Conservation (phyloP, 345 rosid genomes). For the Microthlaspi erraticum region DNA sequence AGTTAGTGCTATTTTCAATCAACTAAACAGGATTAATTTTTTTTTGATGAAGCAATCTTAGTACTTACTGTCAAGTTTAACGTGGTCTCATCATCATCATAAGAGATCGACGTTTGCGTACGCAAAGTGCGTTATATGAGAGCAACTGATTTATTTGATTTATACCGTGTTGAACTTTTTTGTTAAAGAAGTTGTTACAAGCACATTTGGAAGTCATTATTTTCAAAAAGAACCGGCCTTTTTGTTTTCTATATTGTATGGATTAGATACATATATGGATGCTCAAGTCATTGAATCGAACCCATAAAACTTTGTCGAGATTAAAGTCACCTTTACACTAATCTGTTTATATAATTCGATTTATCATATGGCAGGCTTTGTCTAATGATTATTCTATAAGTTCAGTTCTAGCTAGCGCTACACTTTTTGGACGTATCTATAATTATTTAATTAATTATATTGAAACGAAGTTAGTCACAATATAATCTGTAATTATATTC, state of each 20-base stretch:
- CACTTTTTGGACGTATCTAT: conserved; percentile 34
- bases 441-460: not conserved
- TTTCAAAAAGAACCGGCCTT: not conserved
- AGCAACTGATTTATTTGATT: too few species aligned
- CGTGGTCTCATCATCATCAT: not conserved
- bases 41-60: not conserved
- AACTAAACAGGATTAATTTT: not conserved
- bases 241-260: conserved; percentile 4
- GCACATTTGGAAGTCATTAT: not conserved
- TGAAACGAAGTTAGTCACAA: conserved; percentile 6
- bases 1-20: not conserved
- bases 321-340: not conserved
- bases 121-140: not conserved
- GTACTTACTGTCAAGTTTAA: not conserved
- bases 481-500: not conserved
- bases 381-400: conserved; percentile 30
- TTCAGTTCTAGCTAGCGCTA: conserved; percentile 16
- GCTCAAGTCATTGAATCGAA: conserved; percentile 11
- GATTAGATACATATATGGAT: not conserved
- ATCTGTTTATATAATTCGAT: not conserved
- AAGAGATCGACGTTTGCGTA: not conserved
- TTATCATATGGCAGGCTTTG: not conserved
- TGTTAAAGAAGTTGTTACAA: too few species aligned
- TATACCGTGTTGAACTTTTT: not conserved
- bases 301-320: conserved; percentile 6